These are phyloP conservation scores for Solanum pimpinellifolium DNA, from an alignment of 257 asterid genomes.

Conservation along the genomic window DNA sequence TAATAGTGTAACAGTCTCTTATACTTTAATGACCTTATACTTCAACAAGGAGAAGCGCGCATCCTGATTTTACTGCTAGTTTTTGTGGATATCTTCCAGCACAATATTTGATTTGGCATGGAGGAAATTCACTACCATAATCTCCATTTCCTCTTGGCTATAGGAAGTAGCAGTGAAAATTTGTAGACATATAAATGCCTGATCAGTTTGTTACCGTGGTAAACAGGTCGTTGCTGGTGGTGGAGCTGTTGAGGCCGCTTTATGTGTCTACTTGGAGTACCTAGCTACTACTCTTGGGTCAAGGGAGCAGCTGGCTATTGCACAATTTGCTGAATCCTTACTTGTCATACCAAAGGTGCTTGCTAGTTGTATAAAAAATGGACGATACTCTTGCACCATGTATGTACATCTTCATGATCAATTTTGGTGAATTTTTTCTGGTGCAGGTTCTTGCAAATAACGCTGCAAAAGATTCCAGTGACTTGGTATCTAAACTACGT, in stretches of 20 bases:
- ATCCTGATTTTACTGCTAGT: not conserved
- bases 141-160: not conserved
- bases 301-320: conserved; percentile 96
- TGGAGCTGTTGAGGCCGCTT: conserved; percentile 96
- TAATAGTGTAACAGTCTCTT: not conserved
- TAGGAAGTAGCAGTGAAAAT: not conserved
- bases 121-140: not conserved
- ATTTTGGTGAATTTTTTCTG: not conserved
- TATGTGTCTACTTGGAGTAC: conserved; percentile 82
- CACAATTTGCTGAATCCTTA: conserved; percentile 91
- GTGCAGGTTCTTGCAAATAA: conserved; percentile 93
- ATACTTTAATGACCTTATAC: not conserved
- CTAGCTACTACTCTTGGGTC: conserved; percentile 93
- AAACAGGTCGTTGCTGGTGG: conserved; percentile 95
- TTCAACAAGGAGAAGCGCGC: not conserved
- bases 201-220: not conserved
- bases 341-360: conserved; percentile 83
- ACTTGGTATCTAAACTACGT: conserved; percentile 81
- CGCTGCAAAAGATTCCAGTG: conserved; percentile 99
- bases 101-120: not conserved
- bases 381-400: not conserved
- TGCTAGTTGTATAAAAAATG: not conserved
- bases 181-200: not conserved
- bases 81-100: not conserved
- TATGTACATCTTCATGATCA: not conserved